phyloP scores from a whole-genome alignment of 352 stramenopile genomes.

The Hyaloperonospora brassicae region DNA sequence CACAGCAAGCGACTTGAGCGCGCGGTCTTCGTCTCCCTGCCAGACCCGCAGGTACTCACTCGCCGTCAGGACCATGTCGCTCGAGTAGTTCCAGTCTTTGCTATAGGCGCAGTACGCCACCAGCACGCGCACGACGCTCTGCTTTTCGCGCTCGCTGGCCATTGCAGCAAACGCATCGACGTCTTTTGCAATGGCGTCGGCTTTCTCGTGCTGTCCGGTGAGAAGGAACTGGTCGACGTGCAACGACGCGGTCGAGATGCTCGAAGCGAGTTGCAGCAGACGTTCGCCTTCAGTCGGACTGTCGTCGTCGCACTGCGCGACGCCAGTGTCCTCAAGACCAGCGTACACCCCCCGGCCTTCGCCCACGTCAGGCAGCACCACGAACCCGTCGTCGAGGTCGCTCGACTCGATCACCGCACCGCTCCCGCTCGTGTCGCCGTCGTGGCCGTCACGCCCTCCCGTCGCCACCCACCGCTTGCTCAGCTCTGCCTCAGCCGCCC shows the following conservation, averaged over 20 bases:
- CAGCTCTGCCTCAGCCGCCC: too few species aligned
- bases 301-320: slow-evolving; percentile 4
- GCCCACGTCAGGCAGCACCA: slow-evolving; percentile 23
- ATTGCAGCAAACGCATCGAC: slow-evolving; percentile 31
- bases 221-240: slow-evolving; percentile 55
- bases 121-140: slow-evolving; percentile 47
- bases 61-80: slow-evolving; percentile 54
- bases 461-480: neutral
- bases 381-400: slow-evolving; percentile 36
- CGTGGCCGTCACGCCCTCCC: slow-evolving; percentile 3
- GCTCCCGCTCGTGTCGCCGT: slow-evolving; percentile 10
- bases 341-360: slow-evolving; percentile 30
- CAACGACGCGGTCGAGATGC: slow-evolving; percentile 28
- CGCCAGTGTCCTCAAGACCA: slow-evolving; percentile 24
- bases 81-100: slow-evolving; percentile 49
- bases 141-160: slow-evolving; percentile 31
- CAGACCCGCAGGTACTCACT: slow-evolving; percentile 60
- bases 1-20: slow-evolving; percentile 63
- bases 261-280: slow-evolving; percentile 29
- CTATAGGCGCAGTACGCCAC: slow-evolving; percentile 74
- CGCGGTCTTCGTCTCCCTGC: slow-evolving; percentile 54
- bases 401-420: slow-evolving; percentile 34
- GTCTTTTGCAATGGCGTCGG: slow-evolving; percentile 40
- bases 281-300: slow-evolving; percentile 22
- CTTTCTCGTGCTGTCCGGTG: slow-evolving; percentile 42